Conservation (phyloP, 1,139 yeast genomes). For the Geotrichum candidum region DNA sequence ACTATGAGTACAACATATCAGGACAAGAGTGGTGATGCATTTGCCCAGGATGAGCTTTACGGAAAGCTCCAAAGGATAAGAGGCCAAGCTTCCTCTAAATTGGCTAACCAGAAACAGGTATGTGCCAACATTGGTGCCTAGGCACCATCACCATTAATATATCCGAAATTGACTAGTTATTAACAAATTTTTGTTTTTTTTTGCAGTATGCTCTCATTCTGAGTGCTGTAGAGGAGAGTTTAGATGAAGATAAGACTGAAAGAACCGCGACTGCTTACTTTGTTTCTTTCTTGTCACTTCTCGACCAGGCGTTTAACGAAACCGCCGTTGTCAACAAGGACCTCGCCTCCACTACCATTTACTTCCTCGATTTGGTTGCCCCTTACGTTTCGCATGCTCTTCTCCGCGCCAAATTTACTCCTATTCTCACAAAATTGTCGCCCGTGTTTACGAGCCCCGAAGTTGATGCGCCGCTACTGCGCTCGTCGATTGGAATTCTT, state of each 20-base stretch:
- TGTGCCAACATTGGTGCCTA: constrained; percentile 12
- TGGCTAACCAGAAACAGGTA: constrained; percentile 74
- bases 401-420: constrained; percentile 65
- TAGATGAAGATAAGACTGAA: constrained; percentile 61
- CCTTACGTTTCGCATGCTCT: constrained; percentile 69
- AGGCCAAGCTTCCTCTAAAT: constrained; percentile 62
- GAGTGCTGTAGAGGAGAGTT: constrained; percentile 84
- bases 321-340: constrained; percentile 52
- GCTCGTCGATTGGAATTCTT: constrained; percentile 79
- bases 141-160: not conserved
- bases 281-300: constrained; percentile 71
- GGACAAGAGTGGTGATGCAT: constrained; percentile 11
- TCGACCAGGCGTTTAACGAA: constrained; percentile 60
- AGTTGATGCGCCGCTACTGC: constrained; percentile 78
- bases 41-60: constrained; percentile 42
- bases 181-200: not conserved
- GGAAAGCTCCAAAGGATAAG: constrained; percentile 65
- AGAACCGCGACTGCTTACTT: constrained; percentile 64
- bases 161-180: constrained; percentile 38
- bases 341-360: constrained; percentile 71
- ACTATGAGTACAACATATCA: constrained; percentile 11
- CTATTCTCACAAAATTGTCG: constrained; percentile 72
- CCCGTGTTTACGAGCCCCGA: constrained; percentile 66
- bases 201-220: constrained; percentile 44
- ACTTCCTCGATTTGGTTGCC: constrained; percentile 72